Conservation (phyloP, 2,329 filamentous ascomycete species). For the Epichloe coenophiala region DNA sequence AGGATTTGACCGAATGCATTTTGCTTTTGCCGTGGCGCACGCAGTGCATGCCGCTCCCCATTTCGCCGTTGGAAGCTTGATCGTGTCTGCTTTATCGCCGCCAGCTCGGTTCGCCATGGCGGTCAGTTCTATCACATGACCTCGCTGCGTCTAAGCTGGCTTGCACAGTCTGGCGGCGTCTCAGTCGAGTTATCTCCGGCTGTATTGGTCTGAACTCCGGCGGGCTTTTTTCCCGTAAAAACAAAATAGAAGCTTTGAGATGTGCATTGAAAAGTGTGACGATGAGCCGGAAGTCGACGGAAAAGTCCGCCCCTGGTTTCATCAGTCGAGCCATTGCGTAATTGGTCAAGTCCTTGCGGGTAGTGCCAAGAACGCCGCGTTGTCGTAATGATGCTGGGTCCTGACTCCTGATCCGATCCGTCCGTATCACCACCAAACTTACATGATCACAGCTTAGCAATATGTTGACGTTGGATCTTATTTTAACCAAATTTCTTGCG, state of each 20-base stretch:
- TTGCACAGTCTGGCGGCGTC: background rate
- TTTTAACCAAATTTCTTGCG: too few relatives aligned
- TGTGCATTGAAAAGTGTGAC: background rate
- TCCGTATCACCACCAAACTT: background rate
- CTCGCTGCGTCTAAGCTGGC: background rate
- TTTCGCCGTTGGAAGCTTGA: constrained; percentile 25
- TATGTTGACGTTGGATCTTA: too few relatives aligned
- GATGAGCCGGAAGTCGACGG: constrained; percentile 1
- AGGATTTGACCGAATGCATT: constrained; percentile 31
- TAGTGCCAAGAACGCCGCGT: constrained; percentile 4
- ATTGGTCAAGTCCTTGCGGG: constrained; percentile 6
- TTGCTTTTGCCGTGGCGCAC: constrained; percentile 36
- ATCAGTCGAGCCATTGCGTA: background rate
- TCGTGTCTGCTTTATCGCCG: constrained; percentile 8
- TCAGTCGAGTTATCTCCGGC: background rate
- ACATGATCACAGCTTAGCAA: background rate
- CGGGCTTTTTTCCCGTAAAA: constrained; percentile 6
- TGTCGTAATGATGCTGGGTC: too few relatives aligned
- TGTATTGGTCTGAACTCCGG: constrained; percentile 7
- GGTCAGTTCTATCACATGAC: constrained; percentile 4
- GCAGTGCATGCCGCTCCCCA: constrained; percentile 37
- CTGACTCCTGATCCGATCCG: too few relatives aligned
- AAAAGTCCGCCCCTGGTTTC: constrained; percentile 8
- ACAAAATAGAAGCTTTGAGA: background rate
- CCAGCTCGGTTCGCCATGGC: constrained; percentile 2